Percentiles rank a stretch among this genome's conserved stretches.
Evolutionary conservation across 345 rosid species (phyloP).

Genomic region (Lenwebbia sp.): DNA sequence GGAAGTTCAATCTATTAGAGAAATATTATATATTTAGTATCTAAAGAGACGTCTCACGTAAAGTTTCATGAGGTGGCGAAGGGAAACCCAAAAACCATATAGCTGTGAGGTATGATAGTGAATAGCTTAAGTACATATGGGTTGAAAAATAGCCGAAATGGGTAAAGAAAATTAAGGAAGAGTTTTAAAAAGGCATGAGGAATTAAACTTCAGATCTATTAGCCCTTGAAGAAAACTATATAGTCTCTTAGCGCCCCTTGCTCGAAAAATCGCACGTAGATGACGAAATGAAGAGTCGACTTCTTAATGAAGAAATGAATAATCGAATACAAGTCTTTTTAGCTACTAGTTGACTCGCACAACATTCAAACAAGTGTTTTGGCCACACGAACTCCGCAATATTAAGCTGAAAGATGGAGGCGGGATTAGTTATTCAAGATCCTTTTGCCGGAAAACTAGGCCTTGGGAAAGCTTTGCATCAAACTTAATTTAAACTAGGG

Average conservation of each 20-base stretch:
- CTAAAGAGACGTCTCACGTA: not conserved
- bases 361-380: not conserved
- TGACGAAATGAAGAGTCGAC: not conserved
- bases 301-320: not conserved
- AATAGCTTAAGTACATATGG: not conserved
- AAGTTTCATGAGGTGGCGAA: not conserved
- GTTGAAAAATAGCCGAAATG: not conserved
- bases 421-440: not conserved
- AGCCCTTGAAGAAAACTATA: not conserved
- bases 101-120: not conserved
- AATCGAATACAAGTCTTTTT: not conserved
- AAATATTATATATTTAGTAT: not conserved
- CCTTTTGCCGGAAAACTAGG: not conserved
- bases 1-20: not conserved
- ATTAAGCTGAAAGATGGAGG: not conserved
- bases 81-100: not conserved
- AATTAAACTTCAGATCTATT: not conserved
- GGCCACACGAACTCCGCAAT: not conserved
- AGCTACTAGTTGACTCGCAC: not conserved
- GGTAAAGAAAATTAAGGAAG: not conserved
- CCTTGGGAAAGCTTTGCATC: not conserved
- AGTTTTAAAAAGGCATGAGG: not conserved
- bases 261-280: not conserved
- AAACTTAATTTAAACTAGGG: not conserved
- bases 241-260: not conserved